phyloP scores from a whole-genome alignment of 2,329 filamentous ascomycete species.

The Thielaviopsis musarum region DNA sequence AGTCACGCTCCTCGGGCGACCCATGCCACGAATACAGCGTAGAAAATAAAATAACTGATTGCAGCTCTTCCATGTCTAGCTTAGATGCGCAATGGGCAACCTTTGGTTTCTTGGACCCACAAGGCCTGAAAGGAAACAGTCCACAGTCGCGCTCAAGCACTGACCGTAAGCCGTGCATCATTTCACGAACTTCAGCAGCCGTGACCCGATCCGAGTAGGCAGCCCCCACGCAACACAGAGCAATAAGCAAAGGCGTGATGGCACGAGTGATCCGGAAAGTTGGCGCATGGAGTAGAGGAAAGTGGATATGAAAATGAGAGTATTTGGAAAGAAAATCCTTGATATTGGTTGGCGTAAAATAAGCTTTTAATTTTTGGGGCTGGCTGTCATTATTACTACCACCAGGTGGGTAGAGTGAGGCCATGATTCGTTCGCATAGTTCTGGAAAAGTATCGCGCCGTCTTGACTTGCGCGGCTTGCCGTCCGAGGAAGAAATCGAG shows the following conservation, averaged over 20 bases:
- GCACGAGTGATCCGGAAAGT: slow-evolving; percentile 51
- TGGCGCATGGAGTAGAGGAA: slow-evolving; percentile 54
- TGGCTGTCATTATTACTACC: slow-evolving; percentile 39
- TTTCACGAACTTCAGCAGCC: slow-evolving; percentile 43
- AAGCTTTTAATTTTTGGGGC: slow-evolving; percentile 37
- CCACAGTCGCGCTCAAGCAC: slow-evolving; percentile 41
- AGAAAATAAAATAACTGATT: slow-evolving; percentile 46
- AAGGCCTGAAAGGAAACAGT: slow-evolving; percentile 22
- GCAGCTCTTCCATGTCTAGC: slow-evolving; percentile 46
- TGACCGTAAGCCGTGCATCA: slow-evolving; percentile 46
- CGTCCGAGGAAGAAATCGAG: slow-evolving; percentile 32
- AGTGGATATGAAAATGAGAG: slow-evolving; percentile 57
- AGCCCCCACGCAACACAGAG: slow-evolving; percentile 57
- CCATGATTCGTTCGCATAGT: slow-evolving; percentile 37
- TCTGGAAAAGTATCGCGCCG: slow-evolving; percentile 33
- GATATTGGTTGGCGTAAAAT: slow-evolving; percentile 50
- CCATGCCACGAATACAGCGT: slow-evolving; percentile 54
- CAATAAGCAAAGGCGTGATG: slow-evolving; percentile 48
- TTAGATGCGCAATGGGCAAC: slow-evolving; percentile 18
- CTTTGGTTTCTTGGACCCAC: slow-evolving; percentile 10
- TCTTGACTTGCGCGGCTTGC: slow-evolving; percentile 25
- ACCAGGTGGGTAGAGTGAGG: slow-evolving; percentile 34
- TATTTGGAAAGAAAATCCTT: slow-evolving; percentile 56
- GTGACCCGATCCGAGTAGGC: slow-evolving; percentile 52
- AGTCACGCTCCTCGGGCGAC: slow-evolving; percentile 45